Evolutionary conservation across 306 rosid genomes (phyloP).

Genomic region (Cucurbita pepo): DNA sequence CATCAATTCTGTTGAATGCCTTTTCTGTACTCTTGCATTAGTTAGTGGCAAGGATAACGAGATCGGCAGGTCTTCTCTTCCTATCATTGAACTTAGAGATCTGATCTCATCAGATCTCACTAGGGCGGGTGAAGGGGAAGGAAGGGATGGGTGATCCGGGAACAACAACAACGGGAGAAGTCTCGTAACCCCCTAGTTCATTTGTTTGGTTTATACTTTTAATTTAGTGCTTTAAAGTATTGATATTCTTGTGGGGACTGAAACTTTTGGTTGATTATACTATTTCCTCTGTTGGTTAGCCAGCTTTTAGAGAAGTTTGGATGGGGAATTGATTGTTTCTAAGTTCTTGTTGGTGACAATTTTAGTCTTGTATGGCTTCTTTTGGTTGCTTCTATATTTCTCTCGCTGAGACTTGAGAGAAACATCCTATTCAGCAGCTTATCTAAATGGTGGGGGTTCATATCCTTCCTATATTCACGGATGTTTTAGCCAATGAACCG

Average conservation of each 20-base stretch:
- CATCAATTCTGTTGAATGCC: not conserved
- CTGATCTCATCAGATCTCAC: no score
- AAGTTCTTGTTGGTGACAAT: not conserved
- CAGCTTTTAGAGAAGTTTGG: not conserved
- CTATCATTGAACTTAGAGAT: no score
- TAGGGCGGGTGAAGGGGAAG: no score
- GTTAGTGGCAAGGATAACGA: not conserved
- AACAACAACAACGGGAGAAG: no score
- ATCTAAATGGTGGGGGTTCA: not conserved
- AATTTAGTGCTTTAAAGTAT: not conserved
- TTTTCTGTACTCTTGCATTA: not conserved
- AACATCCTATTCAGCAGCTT: not conserved
- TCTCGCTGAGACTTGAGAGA: not conserved
- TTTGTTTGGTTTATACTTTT: not conserved
- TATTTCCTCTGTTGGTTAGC: slow-evolving; percentile 2
- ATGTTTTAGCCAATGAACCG: not conserved
- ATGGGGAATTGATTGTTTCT: not conserved
- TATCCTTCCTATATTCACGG: not conserved
- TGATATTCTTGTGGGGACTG: not conserved
- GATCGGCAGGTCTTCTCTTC: no score
- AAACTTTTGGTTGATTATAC: not conserved
- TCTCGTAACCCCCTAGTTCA: no score
- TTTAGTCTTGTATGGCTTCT: not conserved
- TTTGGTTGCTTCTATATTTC: not conserved
- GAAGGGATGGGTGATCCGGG: no score